Evolutionary conservation across 1,284 basidiomycete species (phyloP), one percentile per base, ranked within the genome.

Genomic region (Puccinia hordei): DNA sequence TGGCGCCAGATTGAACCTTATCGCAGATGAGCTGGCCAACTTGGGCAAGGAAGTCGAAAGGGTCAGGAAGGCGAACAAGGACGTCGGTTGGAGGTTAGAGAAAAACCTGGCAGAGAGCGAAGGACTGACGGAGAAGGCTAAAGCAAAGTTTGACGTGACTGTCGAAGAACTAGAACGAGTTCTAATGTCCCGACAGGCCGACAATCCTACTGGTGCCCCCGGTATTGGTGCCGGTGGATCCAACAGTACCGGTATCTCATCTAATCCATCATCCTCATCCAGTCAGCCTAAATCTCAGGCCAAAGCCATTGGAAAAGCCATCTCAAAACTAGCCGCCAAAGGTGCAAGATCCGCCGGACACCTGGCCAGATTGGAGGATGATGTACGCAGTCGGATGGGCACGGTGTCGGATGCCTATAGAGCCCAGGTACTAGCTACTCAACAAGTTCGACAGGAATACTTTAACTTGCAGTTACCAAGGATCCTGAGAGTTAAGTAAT

Each of bases 391-490:
- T 38, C 89, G 95, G 82, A 91, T 98, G 88, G 94, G 93, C 8
- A 88, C 88, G 68, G 91, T 93, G 4, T 94, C 93, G 46, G 96
- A 98, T 85, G 90, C 91, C 44, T 98, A 95, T 85, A 89, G 94
- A 81, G 94, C 95, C 86, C 91, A 94, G 15, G 92, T 98, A n/a
- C 89, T 90, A 35, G 93, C 95, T 83, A 93, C 93, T 13, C 95
- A 98, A 86, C 88, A 90, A 2, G 90, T 94, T 86, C 89, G 95
- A 74, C 95, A 98, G 86, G 96, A 99, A 85, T 98, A 96, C 86
- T 99, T 98, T 87, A 96, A 97, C 86, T 92, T 96, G 84, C 96
- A 98, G 85, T 87, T 98, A 65, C 96, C 97, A 63, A 91, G 94
- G 83, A 93, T 98, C 82, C 87, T 99, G 66, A 89, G 97, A 72